Conservation (phyloP, 495 filamentous ascomycete species). For the Schizothecium vesticola region DNA sequence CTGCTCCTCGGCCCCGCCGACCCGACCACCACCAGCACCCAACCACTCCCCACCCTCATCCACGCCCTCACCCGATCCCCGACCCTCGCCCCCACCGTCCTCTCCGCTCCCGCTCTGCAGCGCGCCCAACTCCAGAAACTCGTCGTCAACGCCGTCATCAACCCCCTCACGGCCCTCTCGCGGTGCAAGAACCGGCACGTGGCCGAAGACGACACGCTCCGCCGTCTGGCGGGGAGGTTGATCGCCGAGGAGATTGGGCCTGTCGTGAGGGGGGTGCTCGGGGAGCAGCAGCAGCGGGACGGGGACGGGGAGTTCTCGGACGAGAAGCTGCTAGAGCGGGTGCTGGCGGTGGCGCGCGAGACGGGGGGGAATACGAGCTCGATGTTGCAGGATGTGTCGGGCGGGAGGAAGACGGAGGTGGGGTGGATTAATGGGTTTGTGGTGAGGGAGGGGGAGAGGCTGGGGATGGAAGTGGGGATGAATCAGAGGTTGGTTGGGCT, state of each 20-base stretch:
- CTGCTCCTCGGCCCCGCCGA: conserved; percentile 46
- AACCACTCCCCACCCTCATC: conserved; percentile 24
- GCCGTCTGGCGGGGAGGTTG: conserved; percentile 43
- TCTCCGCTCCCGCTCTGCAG: conserved; percentile 34
- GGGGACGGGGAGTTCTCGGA: background rate
- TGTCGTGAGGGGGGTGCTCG: conserved; percentile 50
- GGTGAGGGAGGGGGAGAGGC: conserved; percentile 44
- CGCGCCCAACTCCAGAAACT: conserved; percentile 50
- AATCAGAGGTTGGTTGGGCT: background rate
- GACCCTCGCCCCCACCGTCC: conserved; percentile 19
- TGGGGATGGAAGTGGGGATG: background rate
- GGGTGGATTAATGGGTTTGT: conserved; percentile 78
- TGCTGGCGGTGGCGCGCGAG: conserved; percentile 43
- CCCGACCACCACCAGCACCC: conserved; percentile 19
- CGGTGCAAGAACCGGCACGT: conserved; percentile 69
- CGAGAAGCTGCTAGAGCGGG: conserved; percentile 5
- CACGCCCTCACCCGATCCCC: background rate
- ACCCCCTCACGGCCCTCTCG: conserved; percentile 72
- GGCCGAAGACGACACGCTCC: conserved; percentile 48
- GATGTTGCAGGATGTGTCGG: conserved; percentile 73
- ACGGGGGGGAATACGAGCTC: conserved; percentile 66
- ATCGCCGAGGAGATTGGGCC: conserved; percentile 61
- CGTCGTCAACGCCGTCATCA: conserved; percentile 72
- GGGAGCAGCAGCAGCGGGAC: background rate
- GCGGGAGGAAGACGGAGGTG: conserved; percentile 59